These are phyloP conservation scores for Zygosaccharomyces rouxii DNA, from an alignment of 805 yeast species.

Conservation along the genomic window DNA sequence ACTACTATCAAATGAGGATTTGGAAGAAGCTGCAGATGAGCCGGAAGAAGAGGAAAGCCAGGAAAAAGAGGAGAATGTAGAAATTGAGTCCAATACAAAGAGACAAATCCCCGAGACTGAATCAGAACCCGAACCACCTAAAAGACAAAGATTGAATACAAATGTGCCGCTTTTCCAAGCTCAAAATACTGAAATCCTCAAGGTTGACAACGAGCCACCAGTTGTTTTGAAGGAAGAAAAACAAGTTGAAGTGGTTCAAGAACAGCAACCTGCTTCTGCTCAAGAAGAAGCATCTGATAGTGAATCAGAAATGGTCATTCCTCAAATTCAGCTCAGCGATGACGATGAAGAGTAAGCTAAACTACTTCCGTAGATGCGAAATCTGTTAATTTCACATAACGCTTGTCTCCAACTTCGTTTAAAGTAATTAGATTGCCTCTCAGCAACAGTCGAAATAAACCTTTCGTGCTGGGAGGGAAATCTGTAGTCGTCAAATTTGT, in stretches of 20 bases:
- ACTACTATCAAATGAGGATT: neutral
- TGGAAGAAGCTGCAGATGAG: conserved; percentile 13
- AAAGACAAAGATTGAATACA: neutral
- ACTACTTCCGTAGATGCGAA: conserved; percentile 13
- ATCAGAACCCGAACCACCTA: neutral
- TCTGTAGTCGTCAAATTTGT: conserved; percentile 14
- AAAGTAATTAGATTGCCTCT: conserved; percentile 14
- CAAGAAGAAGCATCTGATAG: conserved; percentile 17
- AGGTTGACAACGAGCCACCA: conserved; percentile 1
- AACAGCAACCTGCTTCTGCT: conserved; percentile 2
- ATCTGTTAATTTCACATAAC: conserved; percentile 20
- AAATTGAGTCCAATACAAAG: neutral
- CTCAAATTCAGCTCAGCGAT: conserved; percentile 25
- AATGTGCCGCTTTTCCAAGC: neutral
- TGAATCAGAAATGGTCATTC: conserved; percentile 33
- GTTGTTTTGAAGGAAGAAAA: neutral
- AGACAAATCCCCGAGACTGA: neutral
- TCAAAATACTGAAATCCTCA: conserved; percentile 9
- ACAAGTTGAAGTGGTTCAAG: conserved; percentile 10
- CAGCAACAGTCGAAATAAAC: conserved; percentile 21
- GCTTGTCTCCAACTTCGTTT: conserved; percentile 5
- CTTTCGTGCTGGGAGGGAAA: conserved; percentile 16
- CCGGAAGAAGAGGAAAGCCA: conserved; percentile 19
- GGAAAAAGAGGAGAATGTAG: neutral
- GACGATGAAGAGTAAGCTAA: conserved; percentile 17